Base-by-base conservation (phyloP, 2,329 filamentous ascomycete genomes). In the Fusarium metavorans region DNA sequence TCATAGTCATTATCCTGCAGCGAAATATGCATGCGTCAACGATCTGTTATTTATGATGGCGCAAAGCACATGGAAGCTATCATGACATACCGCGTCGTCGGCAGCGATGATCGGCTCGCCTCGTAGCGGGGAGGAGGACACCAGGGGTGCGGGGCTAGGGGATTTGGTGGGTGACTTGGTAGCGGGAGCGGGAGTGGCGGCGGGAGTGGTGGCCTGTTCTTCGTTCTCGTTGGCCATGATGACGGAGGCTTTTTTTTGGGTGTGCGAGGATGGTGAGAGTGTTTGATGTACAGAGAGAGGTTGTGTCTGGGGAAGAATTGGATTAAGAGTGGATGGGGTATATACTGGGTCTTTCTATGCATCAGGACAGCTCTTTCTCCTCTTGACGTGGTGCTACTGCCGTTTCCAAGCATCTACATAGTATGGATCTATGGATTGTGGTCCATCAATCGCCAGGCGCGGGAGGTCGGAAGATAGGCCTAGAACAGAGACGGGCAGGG, bases 71-170 rank as follows among this genome's bases (percentile, higher is more conserved):
- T 5, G 11, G 18, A 52, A 52, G 48, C 48, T 48, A 39, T 39
- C 59, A 50, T 43, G 30, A 74, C 66, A 64, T 54, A 77, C 76
- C 52, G 68, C 73, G 34, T 68, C 59, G 64, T 77, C 71, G 30
- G 76, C 75, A 65, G 64, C 71, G 57, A 76, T 67, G 58, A 75
- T 70, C 20, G 77, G 71, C 61, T 77, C 73, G 45, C 66, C 68
- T 52, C 74, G 73, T 64, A 64, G 60, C 41, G 67, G 62, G 62
- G 73, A 60, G 50, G 63, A 63, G n/a, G 59, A 60, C 25, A 32
- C 48, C 4, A 50, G 45, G 64, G 64, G 52, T 71, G 54, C 32
- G 56, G 23, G n/a, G 62, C 34, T 16, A 64, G 43, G 27, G 50
- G 39, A 25, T 23, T 16, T 16, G 23, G n/a, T 25, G 34, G 39